Evolutionary conservation across 805 yeast species (phyloP).

Genomic region (Lachancea quebecensis): DNA sequence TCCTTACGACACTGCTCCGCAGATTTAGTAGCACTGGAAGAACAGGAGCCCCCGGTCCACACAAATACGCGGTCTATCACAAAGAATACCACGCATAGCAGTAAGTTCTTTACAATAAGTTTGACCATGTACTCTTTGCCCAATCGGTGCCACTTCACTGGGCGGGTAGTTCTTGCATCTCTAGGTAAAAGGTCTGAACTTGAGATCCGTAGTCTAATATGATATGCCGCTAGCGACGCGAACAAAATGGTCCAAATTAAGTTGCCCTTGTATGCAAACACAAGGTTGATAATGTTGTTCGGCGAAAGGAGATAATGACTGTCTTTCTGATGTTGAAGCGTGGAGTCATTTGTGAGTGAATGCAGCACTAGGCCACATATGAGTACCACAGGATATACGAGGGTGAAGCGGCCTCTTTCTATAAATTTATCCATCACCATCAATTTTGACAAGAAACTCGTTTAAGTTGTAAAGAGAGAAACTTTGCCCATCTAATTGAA

Average conservation of each 20-base stretch:
- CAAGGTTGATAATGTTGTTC: constrained; percentile 24
- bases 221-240: constrained; percentile 15
- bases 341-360: constrained; percentile 13
- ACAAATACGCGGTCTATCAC: constrained; percentile 31
- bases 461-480: background rate
- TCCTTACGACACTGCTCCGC: constrained; percentile 29
- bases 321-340: constrained; percentile 15
- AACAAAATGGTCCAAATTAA: constrained; percentile 25
- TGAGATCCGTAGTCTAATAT: constrained; percentile 11
- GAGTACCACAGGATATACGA: constrained; percentile 16
- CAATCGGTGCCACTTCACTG: constrained; percentile 2
- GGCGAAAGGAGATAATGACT: constrained; percentile 23
- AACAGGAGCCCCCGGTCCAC: constrained; percentile 32
- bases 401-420: background rate
- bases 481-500: background rate
- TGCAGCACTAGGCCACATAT: constrained; percentile 17
- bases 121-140: constrained; percentile 23
- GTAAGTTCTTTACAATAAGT: constrained; percentile 20
- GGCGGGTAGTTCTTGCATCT: constrained; percentile 5
- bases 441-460: background rate
- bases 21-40: constrained; percentile 18
- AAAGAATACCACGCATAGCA: constrained; percentile 21
- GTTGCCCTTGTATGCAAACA: constrained; percentile 35
- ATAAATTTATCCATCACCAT: constrained; percentile 4
- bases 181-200: constrained; percentile 12